These are phyloP conservation scores for Solanum etuberosum DNA, from an alignment of 257 asterid genomes.

Conservation along the genomic window DNA sequence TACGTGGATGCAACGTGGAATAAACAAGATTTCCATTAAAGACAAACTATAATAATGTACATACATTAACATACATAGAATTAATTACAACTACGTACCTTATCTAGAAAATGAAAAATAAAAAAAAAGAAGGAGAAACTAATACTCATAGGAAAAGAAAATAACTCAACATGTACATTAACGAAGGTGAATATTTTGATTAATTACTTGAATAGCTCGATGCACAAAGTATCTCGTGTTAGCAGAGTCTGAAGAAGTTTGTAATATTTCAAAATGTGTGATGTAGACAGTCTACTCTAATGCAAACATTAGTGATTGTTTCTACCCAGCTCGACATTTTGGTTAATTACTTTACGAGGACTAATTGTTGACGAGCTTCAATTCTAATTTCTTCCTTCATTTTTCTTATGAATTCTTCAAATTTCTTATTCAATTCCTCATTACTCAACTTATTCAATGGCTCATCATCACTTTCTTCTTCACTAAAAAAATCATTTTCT, in stretches of 20 bases:
- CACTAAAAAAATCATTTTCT: not conserved
- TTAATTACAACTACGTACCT: not conserved
- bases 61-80: not conserved
- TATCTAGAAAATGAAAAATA: not conserved
- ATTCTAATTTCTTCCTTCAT: constrained; percentile 30
- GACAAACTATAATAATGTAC: not conserved
- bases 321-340: accelerated
- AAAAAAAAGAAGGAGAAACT: not conserved
- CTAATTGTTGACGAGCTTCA: constrained; percentile 17
- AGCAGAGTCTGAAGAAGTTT: not conserved
- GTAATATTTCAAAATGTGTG: not conserved
- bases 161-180: not conserved
- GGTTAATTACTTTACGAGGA: constrained; percentile 9
- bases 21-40: not conserved
- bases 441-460: constrained; percentile 5
- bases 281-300: not conserved
- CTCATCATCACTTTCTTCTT: constrained; percentile 3
- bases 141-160: not conserved
- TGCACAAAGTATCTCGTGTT: not conserved
- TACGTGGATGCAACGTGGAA: not conserved
- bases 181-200: not conserved
- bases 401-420: constrained; percentile 27
- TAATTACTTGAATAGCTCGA: not conserved
- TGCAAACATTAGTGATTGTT: not conserved
- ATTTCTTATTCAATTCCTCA: constrained; percentile 28